These are phyloP conservation scores for Sambucus nigra DNA, from an alignment of 129 eudicot genomes.

Conservation along the genomic window DNA sequence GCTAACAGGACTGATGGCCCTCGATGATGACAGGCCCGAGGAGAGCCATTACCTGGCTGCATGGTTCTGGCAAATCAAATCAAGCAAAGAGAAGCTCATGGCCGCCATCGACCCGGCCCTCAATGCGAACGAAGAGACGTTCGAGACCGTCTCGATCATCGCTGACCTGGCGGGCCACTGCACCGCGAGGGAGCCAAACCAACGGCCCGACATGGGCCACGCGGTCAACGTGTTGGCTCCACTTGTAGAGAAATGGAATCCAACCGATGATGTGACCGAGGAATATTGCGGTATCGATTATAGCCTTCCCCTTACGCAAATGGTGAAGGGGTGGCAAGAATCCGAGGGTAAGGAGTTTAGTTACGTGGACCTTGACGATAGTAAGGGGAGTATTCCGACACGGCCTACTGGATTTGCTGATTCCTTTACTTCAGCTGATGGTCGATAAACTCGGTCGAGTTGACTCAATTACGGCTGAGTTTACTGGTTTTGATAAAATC, in stretches of 20 bases:
- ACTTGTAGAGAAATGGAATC: conserved; percentile 96
- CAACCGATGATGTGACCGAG: conserved; percentile 67
- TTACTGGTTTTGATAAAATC: no score
- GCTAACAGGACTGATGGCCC: conserved; percentile 85
- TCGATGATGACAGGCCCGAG: conserved; percentile 84
- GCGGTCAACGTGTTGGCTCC: conserved; percentile 80
- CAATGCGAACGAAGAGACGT: conserved; percentile 53
- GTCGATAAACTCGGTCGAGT: conserved; percentile 64
- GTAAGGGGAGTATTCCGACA: conserved; percentile 90
- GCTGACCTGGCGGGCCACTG: conserved; percentile 99
- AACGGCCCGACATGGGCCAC: conserved; percentile 95
- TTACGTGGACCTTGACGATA: conserved; percentile 70
- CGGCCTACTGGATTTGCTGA: conserved; percentile 96
- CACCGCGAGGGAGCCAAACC: conserved; percentile 84
- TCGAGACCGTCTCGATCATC: conserved; percentile 46
- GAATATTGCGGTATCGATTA: conserved; percentile 91
- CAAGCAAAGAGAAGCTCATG: conserved; percentile 52
- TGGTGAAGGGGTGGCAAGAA: conserved; percentile 99
- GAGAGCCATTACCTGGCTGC: conserved; percentile 91
- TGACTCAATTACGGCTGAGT: no score
- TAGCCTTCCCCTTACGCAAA: conserved; percentile 86
- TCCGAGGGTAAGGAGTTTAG: conserved; percentile 69
- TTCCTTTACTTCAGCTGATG: conserved; percentile 88
- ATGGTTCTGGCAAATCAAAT: conserved; percentile 85
- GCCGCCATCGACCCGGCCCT: conserved; percentile 70